Base-by-base conservation (phyloP, 2,329 filamentous ascomycete species). In the Drechslerella coelobrocha region DNA sequence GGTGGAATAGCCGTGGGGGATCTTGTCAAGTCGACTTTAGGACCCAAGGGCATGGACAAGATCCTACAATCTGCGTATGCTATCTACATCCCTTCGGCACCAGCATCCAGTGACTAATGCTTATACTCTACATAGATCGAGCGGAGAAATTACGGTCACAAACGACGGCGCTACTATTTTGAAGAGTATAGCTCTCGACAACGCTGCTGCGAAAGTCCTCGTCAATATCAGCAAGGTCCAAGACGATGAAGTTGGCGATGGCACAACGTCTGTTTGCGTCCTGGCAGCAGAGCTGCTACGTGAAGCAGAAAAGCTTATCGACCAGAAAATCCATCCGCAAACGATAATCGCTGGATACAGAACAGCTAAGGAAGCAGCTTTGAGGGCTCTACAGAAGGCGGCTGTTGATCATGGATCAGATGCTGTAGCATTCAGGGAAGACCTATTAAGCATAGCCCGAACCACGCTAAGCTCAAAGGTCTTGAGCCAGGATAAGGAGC, bases 141-240 rank as follows among this genome's bases (percentile, higher is more conserved):
- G 94, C 41, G 91, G 91, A 77, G 91, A 97, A 77, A 97, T 97
- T 77, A 90, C 97, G 86, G 94, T 99, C 73, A 99, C 94, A 68
- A 99, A 99, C 81, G 94, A 99, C 81, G 94, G 94, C 78, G 94
- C 94, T 73, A 99, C 94, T 23, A 99, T 99, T 76, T 86, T 99
- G 74, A 99, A 99, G 82, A 91, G 93, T 59, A 99, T 99, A 80
- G 94, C 94, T 45, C 89, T 99, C 78, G 94, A 99, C 81, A 99
- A 99, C 79, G 94, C 94, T 45, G 94, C 94, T 21, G 94, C 94
- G 60, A 99, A 99, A 82, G 94, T 99, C 3, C 85, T 99, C 45
- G 94, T 99, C 78, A 99, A 99, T 80, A 97, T 99, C 77, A 97
- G 93, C 73, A 99, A 99, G 82, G 94, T 99, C 4, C 94, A 99